phyloP scores from a whole-genome alignment of 345 rosid species.

The Aegle marmelos region DNA sequence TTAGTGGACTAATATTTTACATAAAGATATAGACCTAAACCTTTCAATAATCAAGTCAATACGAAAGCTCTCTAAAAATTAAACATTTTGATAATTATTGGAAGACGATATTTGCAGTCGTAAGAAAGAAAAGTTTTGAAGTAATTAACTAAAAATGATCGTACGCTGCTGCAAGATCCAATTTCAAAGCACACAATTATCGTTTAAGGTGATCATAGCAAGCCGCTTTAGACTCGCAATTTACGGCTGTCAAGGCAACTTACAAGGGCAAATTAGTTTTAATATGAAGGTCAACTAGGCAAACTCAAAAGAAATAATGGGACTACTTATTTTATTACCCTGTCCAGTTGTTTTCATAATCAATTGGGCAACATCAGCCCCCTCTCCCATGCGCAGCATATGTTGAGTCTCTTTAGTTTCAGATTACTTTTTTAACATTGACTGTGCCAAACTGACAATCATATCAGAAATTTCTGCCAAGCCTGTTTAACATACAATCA shows the following conservation, averaged over 20 bases:
- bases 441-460: no score
- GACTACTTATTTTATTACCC: no score
- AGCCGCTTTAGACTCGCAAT: background rate
- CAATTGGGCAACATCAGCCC: no score
- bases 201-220: background rate
- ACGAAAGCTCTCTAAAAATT: background rate
- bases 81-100: no score
- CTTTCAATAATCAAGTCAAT: background rate
- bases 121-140: background rate
- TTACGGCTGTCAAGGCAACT: background rate
- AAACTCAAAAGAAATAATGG: no score
- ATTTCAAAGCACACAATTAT: background rate
- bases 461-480: background rate
- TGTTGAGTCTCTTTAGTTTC: no score
- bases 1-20: background rate
- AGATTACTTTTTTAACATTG: no score
- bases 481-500: background rate
- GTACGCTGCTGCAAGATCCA: background rate
- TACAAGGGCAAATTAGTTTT: background rate
- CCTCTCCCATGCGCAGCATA: no score
- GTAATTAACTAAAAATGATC: background rate
- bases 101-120: background rate
- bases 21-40: no score
- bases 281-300: background rate
- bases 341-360: no score